These are phyloP conservation scores for Camelina hispida DNA, from an alignment of 345 rosid species.

Conservation along the genomic window DNA sequence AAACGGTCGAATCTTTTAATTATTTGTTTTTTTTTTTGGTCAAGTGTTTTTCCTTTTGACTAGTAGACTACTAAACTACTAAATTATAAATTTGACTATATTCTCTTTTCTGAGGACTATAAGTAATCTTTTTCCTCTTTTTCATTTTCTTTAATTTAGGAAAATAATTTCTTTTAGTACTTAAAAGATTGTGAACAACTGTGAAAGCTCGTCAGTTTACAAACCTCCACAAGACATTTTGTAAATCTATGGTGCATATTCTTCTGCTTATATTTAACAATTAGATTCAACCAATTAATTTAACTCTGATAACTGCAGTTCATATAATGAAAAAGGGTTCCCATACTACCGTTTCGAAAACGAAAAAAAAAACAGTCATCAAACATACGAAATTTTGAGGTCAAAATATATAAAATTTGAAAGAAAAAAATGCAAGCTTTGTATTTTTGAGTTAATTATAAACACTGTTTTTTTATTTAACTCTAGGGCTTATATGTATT, in stretches of 20 bases:
- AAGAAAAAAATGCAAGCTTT: too few species aligned
- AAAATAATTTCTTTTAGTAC: background rate
- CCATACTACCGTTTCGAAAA: background rate
- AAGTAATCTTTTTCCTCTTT: background rate
- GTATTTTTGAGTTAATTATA: background rate
- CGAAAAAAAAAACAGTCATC: background rate
- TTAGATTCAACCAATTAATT: background rate
- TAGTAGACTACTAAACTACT: conserved; percentile 8
- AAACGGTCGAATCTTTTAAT: conserved; percentile 44
- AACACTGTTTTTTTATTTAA: background rate
- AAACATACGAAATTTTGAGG: background rate
- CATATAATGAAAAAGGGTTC: background rate
- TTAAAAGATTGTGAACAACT: background rate
- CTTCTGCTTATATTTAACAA: background rate
- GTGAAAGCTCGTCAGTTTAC: background rate
- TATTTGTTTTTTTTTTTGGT: conserved; percentile 1
- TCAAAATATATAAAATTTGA: background rate
- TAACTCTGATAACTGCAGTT: background rate
- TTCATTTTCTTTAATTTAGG: background rate
- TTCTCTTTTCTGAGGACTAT: conserved; percentile 35
- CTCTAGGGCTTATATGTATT: background rate
- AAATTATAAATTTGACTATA: conserved; percentile 42
- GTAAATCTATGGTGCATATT: background rate
- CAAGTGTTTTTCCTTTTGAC: conserved; percentile 39
- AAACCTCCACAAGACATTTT: background rate